Conservation (phyloP, 2,329 filamentous ascomycete species). For the Amauroascus verrucosus region DNA sequence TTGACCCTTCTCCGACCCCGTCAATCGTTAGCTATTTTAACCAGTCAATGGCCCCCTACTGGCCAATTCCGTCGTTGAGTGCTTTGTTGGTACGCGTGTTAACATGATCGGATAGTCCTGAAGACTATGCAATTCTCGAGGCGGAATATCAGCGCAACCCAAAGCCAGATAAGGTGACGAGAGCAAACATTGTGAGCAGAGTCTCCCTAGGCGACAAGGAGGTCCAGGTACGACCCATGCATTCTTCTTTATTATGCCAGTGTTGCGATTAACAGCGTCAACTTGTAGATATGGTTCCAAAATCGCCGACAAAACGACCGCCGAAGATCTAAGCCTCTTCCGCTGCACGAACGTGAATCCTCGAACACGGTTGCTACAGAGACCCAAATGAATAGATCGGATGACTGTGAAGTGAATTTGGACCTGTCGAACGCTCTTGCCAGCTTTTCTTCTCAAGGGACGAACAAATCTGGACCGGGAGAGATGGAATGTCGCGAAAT, state of each 20-base stretch:
- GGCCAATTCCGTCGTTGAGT: not conserved
- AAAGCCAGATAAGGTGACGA: slow-evolving; percentile 83
- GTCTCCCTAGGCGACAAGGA: slow-evolving; percentile 90
- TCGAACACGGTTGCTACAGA: not conserved
- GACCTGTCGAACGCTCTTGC: not conserved
- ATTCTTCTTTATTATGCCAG: not conserved
- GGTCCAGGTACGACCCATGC: slow-evolving; percentile 64
- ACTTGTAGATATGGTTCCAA: slow-evolving; percentile 84
- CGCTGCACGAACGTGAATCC: not conserved
- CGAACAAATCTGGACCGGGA: not conserved
- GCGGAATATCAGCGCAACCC: slow-evolving; percentile 73
- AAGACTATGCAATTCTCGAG: slow-evolving; percentile 83
- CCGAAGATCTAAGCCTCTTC: slow-evolving; percentile 64
- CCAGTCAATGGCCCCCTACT: not conserved
- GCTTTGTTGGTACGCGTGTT: slow-evolving; percentile 6
- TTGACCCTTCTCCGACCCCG: too few species aligned
- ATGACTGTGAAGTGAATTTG: not conserved
- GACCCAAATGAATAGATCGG: not conserved
- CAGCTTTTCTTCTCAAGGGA: not conserved
- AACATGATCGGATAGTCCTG: slow-evolving; percentile 48
- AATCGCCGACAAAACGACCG: slow-evolving; percentile 89
- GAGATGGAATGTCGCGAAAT: not conserved
- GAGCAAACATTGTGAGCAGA: slow-evolving; percentile 70
- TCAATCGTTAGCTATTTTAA: not conserved
- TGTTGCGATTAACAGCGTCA: not conserved